Conservation (phyloP, 2,329 filamentous ascomycete genomes). For the Ceratocystis colombiana region DNA sequence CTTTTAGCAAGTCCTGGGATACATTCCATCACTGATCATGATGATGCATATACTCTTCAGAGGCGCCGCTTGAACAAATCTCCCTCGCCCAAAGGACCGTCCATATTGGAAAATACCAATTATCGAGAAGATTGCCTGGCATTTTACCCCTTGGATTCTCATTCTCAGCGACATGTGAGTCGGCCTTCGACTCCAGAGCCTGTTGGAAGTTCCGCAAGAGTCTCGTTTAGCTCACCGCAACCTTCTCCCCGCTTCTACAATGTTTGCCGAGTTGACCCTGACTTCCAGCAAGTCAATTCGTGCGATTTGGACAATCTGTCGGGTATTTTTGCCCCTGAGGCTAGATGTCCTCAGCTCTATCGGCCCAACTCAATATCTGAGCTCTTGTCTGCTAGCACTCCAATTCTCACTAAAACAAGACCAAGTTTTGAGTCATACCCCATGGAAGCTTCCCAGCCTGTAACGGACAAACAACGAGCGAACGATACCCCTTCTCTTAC, state of each 20-base stretch:
- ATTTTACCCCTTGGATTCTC: background rate
- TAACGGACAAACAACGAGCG: background rate
- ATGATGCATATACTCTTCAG: constrained; percentile 5
- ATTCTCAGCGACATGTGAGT: background rate
- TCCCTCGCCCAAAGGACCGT: background rate
- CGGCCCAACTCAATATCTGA: constrained; percentile 13
- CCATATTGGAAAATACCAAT: background rate
- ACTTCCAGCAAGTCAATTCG: background rate
- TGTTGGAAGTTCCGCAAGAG: background rate
- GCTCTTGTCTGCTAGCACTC: constrained; percentile 12
- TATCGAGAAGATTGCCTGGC: background rate
- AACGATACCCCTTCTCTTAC: background rate
- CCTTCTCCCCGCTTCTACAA: constrained; percentile 4
- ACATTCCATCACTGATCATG: constrained; percentile 11
- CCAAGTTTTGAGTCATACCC: background rate
- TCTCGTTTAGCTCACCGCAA: background rate
- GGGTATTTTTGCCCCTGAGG: constrained; percentile 14
- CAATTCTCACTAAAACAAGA: background rate
- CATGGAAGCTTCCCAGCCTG: background rate
- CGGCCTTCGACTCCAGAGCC: constrained; percentile 10
- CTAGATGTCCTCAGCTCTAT: background rate
- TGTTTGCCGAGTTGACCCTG: constrained; percentile 7
- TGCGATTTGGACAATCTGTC: background rate
- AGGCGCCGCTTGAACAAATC: background rate
- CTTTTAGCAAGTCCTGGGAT: constrained; percentile 9